Evolutionary conservation across 129 eudicot genomes (phyloP).

Genomic region (Tanacetum coccineum): DNA sequence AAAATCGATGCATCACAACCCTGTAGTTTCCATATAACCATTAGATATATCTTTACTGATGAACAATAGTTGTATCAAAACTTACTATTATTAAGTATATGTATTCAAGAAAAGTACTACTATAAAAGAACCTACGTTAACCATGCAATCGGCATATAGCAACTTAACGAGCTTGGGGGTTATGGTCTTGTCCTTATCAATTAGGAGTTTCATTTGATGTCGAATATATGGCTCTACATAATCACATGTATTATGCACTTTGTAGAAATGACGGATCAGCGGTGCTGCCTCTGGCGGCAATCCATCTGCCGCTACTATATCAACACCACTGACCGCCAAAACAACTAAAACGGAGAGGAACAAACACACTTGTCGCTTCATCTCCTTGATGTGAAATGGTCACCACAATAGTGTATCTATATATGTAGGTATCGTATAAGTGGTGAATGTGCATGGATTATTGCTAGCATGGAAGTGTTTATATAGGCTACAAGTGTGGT

Average conservation of each 20-base stretch:
- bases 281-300: slow-evolving; percentile 49
- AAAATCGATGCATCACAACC: slow-evolving; percentile 92
- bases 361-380: slow-evolving; percentile 19
- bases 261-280: slow-evolving; percentile 62
- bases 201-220: slow-evolving; percentile 44
- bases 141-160: slow-evolving; percentile 90
- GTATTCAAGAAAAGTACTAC: neutral
- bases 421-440: neutral
- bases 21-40: slow-evolving; percentile 25
- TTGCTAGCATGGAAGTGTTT: slow-evolving; percentile 20
- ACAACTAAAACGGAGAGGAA: slow-evolving; percentile 18
- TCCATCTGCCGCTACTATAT: slow-evolving; percentile 39
- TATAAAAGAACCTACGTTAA: slow-evolving; percentile 45
- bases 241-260: slow-evolving; percentile 67
- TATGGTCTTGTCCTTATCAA: slow-evolving; percentile 44
- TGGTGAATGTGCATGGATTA: slow-evolving; percentile 23
- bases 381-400: neutral
- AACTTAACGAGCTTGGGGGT: slow-evolving; percentile 72
- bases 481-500: slow-evolving; percentile 25
- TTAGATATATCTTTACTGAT: neutral
- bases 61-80: neutral
- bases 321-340: neutral
- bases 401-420: neutral
- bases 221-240: slow-evolving; percentile 55
- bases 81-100: neutral